These are phyloP conservation scores for Paramecium caudatum DNA, from an alignment of 73 alveolate species.

Conservation along the genomic window DNA sequence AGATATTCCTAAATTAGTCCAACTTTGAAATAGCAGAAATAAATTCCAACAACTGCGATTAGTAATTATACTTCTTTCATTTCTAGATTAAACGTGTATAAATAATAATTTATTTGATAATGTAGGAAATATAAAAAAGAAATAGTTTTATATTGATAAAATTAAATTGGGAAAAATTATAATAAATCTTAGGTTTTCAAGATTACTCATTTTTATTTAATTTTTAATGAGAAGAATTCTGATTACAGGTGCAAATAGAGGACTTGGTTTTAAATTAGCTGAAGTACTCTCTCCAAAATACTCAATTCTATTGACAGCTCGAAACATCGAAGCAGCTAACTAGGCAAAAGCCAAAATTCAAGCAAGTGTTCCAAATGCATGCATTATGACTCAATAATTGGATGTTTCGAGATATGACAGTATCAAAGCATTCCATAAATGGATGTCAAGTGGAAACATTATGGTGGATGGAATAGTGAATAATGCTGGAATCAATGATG, in stretches of 20 bases:
- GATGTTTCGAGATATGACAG: conserved; percentile 69
- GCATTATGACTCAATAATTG: conserved; percentile 62
- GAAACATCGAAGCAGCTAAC: conserved; percentile 61
- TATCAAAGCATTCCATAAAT: conserved; percentile 43
- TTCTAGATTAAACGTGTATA: no score
- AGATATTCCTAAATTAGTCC: conserved; percentile 43
- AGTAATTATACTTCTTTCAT: background rate
- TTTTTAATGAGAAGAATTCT: conserved; percentile 67
- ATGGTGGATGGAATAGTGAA: conserved; percentile 79
- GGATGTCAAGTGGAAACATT: conserved; percentile 52
- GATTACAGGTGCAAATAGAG: conserved; percentile 83
- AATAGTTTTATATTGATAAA: background rate
- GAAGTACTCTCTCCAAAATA: conserved; percentile 63
- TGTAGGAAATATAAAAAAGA: background rate
- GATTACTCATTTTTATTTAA: background rate
- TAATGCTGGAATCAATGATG: conserved; percentile 79
- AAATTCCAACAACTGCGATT: conserved; percentile 42
- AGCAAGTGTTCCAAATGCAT: conserved; percentile 38
- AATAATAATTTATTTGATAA: no score
- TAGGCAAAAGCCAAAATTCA: conserved; percentile 51
- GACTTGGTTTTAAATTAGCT: conserved; percentile 75
- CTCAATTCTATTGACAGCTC: conserved; percentile 69
- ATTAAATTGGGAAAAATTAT: background rate
- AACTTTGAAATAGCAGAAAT: conserved; percentile 18
- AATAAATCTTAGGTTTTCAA: background rate